Percentiles rank a stretch among this genome's conserved stretches.
Evolutionary conservation across 1,284 basidiomycete genomes (phyloP).

Genomic region (Phellopilus nigrolimitatus): DNA sequence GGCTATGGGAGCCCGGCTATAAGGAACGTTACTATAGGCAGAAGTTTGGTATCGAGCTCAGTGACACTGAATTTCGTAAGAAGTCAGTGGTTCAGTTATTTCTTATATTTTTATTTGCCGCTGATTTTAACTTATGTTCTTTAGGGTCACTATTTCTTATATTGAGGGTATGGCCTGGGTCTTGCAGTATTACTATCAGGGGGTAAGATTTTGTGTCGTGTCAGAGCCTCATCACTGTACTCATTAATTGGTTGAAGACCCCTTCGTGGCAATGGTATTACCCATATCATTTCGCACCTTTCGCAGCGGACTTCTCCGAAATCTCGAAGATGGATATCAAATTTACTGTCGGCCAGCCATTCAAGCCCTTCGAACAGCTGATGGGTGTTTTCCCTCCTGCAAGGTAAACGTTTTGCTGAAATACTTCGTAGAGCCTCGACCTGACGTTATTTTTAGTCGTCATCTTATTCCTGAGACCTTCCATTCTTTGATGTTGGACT

Average conservation of each 20-base stretch:
- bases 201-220: slow-evolving; percentile 48
- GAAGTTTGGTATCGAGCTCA: slow-evolving; percentile 83
- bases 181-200: slow-evolving; percentile 97
- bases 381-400: slow-evolving; percentile 98
- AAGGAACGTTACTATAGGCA: slow-evolving; percentile 92
- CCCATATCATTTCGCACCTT: slow-evolving; percentile 97
- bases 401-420: slow-evolving; percentile 42
- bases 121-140: slow-evolving; percentile 21
- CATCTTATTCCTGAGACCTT: slow-evolving; percentile 84
- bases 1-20: slow-evolving; percentile 94
- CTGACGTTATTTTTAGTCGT: slow-evolving; percentile 48
- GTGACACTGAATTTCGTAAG: slow-evolving; percentile 71
- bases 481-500: slow-evolving; percentile 85
- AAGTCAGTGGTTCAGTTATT: slow-evolving; percentile 44
- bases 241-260: slow-evolving; percentile 43
- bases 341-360: slow-evolving; percentile 80
- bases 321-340: slow-evolving; percentile 76
- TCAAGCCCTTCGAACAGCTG: slow-evolving; percentile 95
- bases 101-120: slow-evolving; percentile 10
- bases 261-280: slow-evolving; percentile 99
- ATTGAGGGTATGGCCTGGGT: slow-evolving; percentile 98
- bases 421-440: slow-evolving; percentile 1
- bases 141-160: slow-evolving; percentile 78
- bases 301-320: slow-evolving; percentile 91
- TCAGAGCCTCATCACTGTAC: slow-evolving; percentile 14